Percentiles rank a stretch among this genome's conserved stretches.
Conservation (phyloP, 106 monocot species). For the Platanthera zijinensis region DNA sequence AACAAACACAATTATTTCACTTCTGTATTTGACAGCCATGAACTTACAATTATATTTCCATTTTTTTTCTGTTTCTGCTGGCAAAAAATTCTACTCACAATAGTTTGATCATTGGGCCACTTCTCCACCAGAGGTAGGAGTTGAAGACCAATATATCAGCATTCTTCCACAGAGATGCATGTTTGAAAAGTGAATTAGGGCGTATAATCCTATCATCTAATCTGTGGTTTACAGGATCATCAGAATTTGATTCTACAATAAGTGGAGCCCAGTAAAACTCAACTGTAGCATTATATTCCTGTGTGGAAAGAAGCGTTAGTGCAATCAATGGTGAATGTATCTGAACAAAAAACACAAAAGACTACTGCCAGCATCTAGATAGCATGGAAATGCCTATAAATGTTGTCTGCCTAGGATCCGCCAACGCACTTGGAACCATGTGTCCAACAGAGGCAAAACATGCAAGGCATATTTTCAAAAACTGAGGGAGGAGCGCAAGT, state of each 20-base stretch:
- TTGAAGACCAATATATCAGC: conserved; percentile 78
- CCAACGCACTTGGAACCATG: too few species aligned
- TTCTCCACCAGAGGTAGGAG: conserved; percentile 82
- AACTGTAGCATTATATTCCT: conserved; percentile 78
- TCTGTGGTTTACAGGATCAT: conserved; percentile 80
- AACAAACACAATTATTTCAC: not conserved
- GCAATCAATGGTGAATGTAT: not conserved
- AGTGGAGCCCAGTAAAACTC: conserved; percentile 88
- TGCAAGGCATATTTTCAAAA: too few species aligned
- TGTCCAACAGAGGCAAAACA: too few species aligned
- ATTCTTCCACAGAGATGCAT: conserved; percentile 60
- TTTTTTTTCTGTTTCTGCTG: not conserved
- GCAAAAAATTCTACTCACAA: conserved; percentile 32
- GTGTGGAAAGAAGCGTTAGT: not conserved
- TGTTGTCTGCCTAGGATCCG: too few species aligned
- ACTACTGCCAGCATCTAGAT: not conserved
- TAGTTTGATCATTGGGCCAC: conserved; percentile 64
- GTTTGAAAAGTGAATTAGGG: conserved; percentile 43
- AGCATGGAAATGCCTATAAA: too few species aligned
- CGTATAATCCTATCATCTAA: conserved; percentile 60
- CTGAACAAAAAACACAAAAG: not conserved
- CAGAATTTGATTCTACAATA: conserved; percentile 78
- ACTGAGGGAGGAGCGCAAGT: too few species aligned
- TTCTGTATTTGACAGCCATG: not conserved
- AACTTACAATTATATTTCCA: not conserved